phyloP scores from a whole-genome alignment of 2,329 filamentous ascomycete species.

The Colletotrichum sp. region DNA sequence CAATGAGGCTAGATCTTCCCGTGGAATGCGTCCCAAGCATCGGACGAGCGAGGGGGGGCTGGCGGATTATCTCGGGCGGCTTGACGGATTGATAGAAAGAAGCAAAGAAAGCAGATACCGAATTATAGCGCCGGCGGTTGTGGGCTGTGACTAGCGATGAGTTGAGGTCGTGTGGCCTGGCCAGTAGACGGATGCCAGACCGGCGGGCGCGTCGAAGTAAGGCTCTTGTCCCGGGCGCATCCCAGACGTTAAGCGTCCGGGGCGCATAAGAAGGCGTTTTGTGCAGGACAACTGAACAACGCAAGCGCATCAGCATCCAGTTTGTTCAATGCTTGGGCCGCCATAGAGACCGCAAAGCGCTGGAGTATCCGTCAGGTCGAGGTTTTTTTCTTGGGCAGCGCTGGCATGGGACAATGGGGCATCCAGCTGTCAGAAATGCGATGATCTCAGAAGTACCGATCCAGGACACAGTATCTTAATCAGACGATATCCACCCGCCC shows the following conservation, averaged over 20 bases:
- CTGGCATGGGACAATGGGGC: neutral
- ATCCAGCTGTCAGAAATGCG: neutral
- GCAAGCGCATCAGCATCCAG: neutral
- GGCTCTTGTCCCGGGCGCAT: neutral
- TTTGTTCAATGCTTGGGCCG: neutral
- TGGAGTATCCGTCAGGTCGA: neutral
- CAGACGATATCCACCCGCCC: conserved; percentile 18
- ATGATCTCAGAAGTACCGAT: conserved; percentile 18
- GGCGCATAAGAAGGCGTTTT: neutral
- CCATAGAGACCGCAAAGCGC: neutral
- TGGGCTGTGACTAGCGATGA: neutral
- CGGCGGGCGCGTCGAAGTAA: neutral
- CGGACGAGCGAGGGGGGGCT: neutral
- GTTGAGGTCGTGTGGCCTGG: neutral
- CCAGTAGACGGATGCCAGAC: neutral
- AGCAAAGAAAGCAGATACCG: neutral
- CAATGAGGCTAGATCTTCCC: neutral
- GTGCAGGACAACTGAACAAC: neutral
- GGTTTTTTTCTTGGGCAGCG: neutral
- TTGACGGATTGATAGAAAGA: neutral
- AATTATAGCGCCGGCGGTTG: neutral
- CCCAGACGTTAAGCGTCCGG: neutral
- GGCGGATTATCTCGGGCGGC: neutral
- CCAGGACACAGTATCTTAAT: conserved; percentile 4
- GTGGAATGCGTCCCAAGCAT: neutral